Percentiles rank a stretch among this genome's conserved stretches.
phyloP scores from a whole-genome alignment of 208 protist species.

The Wallacemonas rigidus region DNA sequence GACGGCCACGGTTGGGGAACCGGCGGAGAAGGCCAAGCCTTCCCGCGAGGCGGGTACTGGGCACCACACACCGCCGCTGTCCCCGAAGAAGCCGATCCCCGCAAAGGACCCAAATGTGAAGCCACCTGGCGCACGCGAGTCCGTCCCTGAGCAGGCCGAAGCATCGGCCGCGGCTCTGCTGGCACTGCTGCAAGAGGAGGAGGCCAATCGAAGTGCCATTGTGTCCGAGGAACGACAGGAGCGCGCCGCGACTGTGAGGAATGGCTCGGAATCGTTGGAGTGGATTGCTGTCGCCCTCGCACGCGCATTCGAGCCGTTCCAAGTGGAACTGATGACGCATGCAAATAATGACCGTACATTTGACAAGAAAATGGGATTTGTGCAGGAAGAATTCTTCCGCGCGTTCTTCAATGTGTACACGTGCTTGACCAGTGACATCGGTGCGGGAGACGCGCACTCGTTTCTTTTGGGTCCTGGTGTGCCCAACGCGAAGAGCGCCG shows the following conservation, averaged over 20 bases:
- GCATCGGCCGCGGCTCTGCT: neutral
- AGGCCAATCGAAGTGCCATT: neutral
- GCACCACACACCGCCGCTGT: neutral
- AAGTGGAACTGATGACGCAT: neutral
- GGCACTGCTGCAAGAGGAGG: neutral
- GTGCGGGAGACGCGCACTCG: neutral
- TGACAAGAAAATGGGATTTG: neutral
- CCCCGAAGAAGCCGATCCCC: neutral
- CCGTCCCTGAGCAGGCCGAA: neutral
- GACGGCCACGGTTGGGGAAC: neutral
- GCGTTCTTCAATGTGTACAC: conserved; percentile 1
- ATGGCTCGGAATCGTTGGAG: neutral
- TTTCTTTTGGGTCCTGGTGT: neutral
- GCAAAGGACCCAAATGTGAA: neutral
- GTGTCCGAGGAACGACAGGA: neutral
- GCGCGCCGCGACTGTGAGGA: neutral
- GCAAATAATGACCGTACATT: neutral
- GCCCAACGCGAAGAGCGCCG: neutral
- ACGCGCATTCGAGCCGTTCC: neutral
- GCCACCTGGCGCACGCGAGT: neutral
- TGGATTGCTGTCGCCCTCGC: neutral
- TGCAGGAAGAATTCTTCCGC: conserved; percentile 3
- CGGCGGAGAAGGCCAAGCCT: neutral
- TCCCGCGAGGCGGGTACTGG: neutral
- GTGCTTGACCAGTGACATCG: neutral